phyloP scores from a whole-genome alignment of 148 eudicot genomes.

The Chenopodium album region DNA sequence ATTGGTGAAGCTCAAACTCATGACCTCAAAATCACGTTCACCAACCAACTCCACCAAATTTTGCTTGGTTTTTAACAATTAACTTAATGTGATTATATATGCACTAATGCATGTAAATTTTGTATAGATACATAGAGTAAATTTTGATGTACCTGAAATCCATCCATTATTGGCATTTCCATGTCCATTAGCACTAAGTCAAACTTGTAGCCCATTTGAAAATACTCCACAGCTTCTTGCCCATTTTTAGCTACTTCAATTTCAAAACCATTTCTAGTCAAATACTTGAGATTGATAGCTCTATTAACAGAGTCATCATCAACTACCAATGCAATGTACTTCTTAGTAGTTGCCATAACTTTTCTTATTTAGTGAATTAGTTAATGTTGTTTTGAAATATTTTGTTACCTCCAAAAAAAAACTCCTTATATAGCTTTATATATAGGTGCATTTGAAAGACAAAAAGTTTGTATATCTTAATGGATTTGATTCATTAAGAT shows the following conservation, averaged over 20 bases:
- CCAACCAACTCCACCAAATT: too few species aligned
- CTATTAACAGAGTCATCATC: slow-evolving; percentile 17
- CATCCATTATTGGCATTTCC: slow-evolving; percentile 31
- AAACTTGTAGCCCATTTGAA: background rate
- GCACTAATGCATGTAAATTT: background rate
- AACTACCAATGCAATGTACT: slow-evolving; percentile 19
- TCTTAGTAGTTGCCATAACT: slow-evolving; percentile 9
- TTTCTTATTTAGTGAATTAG: background rate
- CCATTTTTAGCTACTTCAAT: slow-evolving; percentile 17
- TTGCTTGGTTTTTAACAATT: too few species aligned
- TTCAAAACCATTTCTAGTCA: slow-evolving; percentile 19
- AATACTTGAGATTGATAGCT: background rate
- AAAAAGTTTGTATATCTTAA: background rate
- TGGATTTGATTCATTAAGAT: background rate
- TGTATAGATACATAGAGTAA: too few species aligned
- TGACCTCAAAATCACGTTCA: too few species aligned
- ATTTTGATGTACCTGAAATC: slow-evolving; percentile 16
- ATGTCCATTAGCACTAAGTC: slow-evolving; percentile 25
- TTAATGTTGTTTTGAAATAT: background rate
- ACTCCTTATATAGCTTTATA: background rate
- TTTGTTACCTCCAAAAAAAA: background rate
- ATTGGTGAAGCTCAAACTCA: too few species aligned
- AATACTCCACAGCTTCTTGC: slow-evolving; percentile 14
- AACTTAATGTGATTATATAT: background rate
- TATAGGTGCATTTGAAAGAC: too few species aligned